Evolutionary conservation across 2,329 filamentous ascomycete species (phyloP).

Genomic region (Hypoxylon sp.): DNA sequence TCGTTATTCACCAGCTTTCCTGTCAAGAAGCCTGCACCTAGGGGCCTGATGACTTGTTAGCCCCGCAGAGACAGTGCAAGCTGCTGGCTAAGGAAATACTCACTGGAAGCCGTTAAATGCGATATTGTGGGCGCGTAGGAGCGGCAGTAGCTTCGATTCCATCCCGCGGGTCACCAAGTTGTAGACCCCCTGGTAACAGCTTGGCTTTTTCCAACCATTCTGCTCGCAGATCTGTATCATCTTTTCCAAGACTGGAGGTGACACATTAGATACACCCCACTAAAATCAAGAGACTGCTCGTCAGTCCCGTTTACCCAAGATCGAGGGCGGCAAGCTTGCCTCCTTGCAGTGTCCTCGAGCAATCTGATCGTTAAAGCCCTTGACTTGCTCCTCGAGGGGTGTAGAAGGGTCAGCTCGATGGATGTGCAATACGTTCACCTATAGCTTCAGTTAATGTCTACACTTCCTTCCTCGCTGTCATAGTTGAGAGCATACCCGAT

Average conservation of each 20-base stretch:
- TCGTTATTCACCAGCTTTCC: slow-evolving; percentile 37
- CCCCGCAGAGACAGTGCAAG: too few species aligned
- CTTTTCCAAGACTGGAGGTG: slow-evolving; percentile 42
- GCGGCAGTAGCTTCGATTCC: slow-evolving; percentile 48
- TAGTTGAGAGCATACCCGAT: too few species aligned
- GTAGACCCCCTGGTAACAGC: slow-evolving; percentile 52
- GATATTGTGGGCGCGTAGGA: slow-evolving; percentile 45
- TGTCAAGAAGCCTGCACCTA: slow-evolving; percentile 47
- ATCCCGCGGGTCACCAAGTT: slow-evolving; percentile 47
- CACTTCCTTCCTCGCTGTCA: too few species aligned
- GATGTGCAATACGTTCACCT: slow-evolving; percentile 48
- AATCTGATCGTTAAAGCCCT: slow-evolving; percentile 46
- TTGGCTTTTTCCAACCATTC: slow-evolving; percentile 48
- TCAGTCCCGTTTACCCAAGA: too few species aligned
- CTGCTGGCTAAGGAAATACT: too few species aligned
- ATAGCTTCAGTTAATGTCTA: too few species aligned
- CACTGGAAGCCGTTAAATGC: slow-evolving; percentile 33
- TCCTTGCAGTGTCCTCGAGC: slow-evolving; percentile 43
- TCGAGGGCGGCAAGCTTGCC: slow-evolving; percentile 21
- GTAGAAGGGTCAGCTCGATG: slow-evolving; percentile 48
- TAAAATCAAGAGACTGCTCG: slow-evolving; percentile 18
- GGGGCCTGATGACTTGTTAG: too few species aligned
- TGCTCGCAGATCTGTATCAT: slow-evolving; percentile 46
- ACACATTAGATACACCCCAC: slow-evolving; percentile 51
- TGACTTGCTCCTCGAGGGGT: slow-evolving; percentile 48